Percentiles rank a stretch among this genome's conserved stretches.
These are phyloP conservation scores for Tolypocladium amazonense DNA, from an alignment of 2,329 filamentous ascomycete species.

Conservation along the genomic window DNA sequence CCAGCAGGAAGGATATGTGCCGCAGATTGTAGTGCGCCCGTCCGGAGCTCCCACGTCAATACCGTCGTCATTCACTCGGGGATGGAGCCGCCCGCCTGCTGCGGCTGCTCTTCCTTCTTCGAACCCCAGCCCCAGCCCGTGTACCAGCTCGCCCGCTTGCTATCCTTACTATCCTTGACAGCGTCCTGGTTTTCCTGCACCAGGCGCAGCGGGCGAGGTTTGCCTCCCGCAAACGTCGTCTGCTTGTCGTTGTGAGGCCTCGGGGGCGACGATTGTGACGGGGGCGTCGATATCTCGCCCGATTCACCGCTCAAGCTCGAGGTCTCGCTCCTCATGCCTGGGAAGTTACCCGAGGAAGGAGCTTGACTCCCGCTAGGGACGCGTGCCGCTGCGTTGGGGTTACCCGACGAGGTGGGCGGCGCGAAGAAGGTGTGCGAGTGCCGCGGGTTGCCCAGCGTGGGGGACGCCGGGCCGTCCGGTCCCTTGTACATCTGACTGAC, in stretches of 20 bases:
- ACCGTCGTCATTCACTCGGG: slow-evolving; percentile 17
- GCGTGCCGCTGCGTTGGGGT: slow-evolving; percentile 38
- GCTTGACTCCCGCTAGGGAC: slow-evolving; percentile 38
- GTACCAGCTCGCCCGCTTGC: slow-evolving; percentile 54
- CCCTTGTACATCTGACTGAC: slow-evolving; percentile 88
- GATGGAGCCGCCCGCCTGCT: slow-evolving; percentile 18
- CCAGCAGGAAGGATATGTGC: neutral
- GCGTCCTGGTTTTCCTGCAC: slow-evolving; percentile 65
- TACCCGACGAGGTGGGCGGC: slow-evolving; percentile 35
- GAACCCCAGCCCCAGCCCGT: slow-evolving; percentile 44
- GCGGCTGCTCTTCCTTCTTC: slow-evolving; percentile 37
- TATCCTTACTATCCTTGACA: slow-evolving; percentile 37
- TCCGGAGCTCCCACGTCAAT: neutral
- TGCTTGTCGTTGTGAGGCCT: slow-evolving; percentile 40
- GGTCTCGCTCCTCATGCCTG: slow-evolving; percentile 57
- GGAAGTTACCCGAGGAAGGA: slow-evolving; percentile 51
- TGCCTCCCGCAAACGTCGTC: slow-evolving; percentile 52
- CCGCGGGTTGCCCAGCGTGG: slow-evolving; percentile 45
- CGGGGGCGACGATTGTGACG: slow-evolving; percentile 46
- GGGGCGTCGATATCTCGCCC: slow-evolving; percentile 34
- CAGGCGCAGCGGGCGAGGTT: slow-evolving; percentile 74
- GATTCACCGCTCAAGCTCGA: slow-evolving; percentile 60
- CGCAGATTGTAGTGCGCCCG: neutral
- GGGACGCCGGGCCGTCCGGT: slow-evolving; percentile 52
- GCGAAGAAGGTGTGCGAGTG: slow-evolving; percentile 56